Evolutionary conservation across 768 basidiomycete genomes (phyloP).

Genomic region (Phanerochaete sordida): DNA sequence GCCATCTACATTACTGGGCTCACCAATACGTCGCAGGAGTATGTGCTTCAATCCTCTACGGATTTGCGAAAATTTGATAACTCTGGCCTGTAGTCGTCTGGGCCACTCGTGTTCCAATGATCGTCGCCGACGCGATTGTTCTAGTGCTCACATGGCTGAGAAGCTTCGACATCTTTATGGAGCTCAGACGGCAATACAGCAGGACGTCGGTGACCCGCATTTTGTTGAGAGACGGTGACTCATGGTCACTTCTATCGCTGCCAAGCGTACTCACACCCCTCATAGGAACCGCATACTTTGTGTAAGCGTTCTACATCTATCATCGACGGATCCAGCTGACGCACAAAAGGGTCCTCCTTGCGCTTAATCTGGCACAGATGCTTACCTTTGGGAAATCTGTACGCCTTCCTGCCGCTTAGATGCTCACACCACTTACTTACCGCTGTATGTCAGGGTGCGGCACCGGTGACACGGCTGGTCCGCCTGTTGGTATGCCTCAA

Average conservation of each 20-base stretch:
- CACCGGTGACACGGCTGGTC: not conserved
- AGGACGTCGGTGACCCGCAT: not conserved
- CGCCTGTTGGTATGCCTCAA: not conserved
- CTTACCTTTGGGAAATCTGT: not conserved
- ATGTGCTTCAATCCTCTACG: not conserved
- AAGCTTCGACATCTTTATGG: not conserved
- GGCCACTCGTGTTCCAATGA: slow-evolving; percentile 1
- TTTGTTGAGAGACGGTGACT: not conserved
- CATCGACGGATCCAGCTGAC: not conserved
- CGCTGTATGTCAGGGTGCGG: not conserved
- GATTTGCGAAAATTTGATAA: not conserved
- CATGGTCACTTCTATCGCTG: not conserved
- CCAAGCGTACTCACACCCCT: not conserved
- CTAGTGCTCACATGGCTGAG: not conserved
- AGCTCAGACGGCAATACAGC: not conserved
- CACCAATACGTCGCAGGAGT: too few species aligned
- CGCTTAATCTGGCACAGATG: not conserved
- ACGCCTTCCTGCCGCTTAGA: not conserved
- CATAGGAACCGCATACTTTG: not conserved
- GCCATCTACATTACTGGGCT: too few species aligned
- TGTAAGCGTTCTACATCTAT: not conserved
- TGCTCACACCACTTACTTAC: too few species aligned
- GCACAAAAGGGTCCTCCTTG: not conserved
- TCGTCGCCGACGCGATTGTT: slow-evolving; percentile 3
- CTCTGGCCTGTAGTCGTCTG: not conserved